These are phyloP conservation scores for Thyridium curvatum DNA, from an alignment of 2,329 filamentous ascomycete species.

Conservation along the genomic window DNA sequence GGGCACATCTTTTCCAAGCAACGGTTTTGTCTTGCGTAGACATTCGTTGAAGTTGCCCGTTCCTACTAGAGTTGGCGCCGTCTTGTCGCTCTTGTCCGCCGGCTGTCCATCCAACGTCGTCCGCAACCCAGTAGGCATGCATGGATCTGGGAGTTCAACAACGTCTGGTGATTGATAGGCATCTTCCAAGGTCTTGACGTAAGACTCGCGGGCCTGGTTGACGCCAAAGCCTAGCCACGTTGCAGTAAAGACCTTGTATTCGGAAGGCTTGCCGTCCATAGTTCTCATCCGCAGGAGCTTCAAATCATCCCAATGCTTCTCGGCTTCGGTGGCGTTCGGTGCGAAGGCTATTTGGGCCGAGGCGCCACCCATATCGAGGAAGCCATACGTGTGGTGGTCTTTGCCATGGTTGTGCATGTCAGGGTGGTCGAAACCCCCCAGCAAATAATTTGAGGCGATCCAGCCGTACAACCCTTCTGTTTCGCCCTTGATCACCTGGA, in stretches of 20 bases:
- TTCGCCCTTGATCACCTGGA: slow-evolving; percentile 92
- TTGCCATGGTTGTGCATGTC: slow-evolving; percentile 74
- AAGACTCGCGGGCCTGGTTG: slow-evolving; percentile 81
- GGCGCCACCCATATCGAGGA: slow-evolving; percentile 96
- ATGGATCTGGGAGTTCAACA: slow-evolving; percentile 80
- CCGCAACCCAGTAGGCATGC: slow-evolving; percentile 71
- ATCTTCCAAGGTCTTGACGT: slow-evolving; percentile 69
- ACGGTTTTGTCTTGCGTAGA: slow-evolving; percentile 70
- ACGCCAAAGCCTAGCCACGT: slow-evolving; percentile 98
- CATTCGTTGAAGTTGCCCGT: slow-evolving; percentile 87
- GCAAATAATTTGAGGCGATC: slow-evolving; percentile 93
- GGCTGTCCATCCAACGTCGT: slow-evolving; percentile 65
- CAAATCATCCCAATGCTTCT: slow-evolving; percentile 83
- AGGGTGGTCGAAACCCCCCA: slow-evolving; percentile 82
- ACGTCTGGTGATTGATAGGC: slow-evolving; percentile 46
- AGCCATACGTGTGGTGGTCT: slow-evolving; percentile 89
- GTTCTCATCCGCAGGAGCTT: slow-evolving; percentile 81
- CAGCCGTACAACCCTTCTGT: slow-evolving; percentile 96
- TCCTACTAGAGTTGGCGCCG: slow-evolving; percentile 55
- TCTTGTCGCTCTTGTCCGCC: slow-evolving; percentile 25
- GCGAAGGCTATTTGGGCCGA: slow-evolving; percentile 98
- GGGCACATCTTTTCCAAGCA: slow-evolving; percentile 82
- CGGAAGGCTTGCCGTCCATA: slow-evolving; percentile 67
- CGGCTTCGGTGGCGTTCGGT: slow-evolving; percentile 83
- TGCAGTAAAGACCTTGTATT: slow-evolving; percentile 89